A percentile compares a stretch with the other conserved stretches of the same genome.
phyloP scores from a whole-genome alignment of 2,329 filamentous ascomycete species.

The Clonostachys solani region DNA sequence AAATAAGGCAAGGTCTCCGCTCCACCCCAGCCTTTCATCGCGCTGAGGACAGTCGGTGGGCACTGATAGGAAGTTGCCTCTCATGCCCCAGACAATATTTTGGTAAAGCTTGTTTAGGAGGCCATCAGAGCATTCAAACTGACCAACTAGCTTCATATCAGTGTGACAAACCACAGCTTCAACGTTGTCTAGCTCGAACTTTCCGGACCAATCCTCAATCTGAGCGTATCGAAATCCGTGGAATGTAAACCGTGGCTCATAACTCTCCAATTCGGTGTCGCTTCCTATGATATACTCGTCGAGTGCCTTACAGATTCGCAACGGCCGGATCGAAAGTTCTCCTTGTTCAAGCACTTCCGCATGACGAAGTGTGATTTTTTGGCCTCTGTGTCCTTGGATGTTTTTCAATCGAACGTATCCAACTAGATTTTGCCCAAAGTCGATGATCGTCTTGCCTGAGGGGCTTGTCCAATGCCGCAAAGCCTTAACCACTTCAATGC shows the following conservation, averaged over 20 bases:
- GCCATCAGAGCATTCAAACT: not conserved
- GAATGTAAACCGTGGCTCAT: not conserved
- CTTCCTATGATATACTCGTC: not conserved
- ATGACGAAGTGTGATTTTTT: not conserved
- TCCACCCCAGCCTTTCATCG: constrained; percentile 1
- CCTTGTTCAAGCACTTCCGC: not conserved
- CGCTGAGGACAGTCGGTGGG: constrained; percentile 1
- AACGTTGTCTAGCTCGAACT: not conserved
- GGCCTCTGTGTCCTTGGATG: not conserved
- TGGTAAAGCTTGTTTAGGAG: not conserved
- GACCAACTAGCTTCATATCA: not conserved
- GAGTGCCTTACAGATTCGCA: not conserved
- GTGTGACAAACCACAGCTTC: constrained; percentile 1
- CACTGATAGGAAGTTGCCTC: not conserved
- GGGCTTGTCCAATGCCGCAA: not conserved
- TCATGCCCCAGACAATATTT: constrained; percentile 1
- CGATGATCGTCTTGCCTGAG: not conserved
- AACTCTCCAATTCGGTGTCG: not conserved
- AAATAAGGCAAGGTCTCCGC: not conserved
- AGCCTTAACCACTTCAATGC: not conserved
- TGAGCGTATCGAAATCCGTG: not conserved
- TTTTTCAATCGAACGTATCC: not conserved
- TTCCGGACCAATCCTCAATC: not conserved
- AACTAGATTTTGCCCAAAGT: constrained; percentile 1
- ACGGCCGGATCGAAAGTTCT: not conserved